Evolutionary conservation across 1,284 basidiomycete species (phyloP), one percentile per base, ranked within the genome.

Genomic region (Papiliotrema flavescens): DNA sequence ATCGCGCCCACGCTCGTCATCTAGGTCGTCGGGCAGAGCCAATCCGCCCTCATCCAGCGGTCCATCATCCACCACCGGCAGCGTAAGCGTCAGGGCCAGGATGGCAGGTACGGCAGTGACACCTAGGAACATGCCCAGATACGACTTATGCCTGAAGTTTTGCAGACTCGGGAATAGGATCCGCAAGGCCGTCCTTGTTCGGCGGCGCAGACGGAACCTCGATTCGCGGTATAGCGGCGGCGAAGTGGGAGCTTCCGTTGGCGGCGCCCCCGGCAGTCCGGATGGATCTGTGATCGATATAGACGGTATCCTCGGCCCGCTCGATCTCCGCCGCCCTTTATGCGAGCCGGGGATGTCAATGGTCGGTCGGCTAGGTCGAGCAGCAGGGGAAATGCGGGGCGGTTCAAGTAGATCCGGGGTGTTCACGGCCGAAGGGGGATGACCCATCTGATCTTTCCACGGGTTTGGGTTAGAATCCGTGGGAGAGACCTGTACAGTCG

Each of bases 81-180:
- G 79, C 0, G 95, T 98, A 17, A 97, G 66, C 0, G 93, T 97
- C 49, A 98, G 79, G 13, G 82, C 79, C 70, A 96, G 78, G 6
- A 98, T 85, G 0, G 93, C 90, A 0, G 95, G 95, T 0, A 86
- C 85, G 7, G 91, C 91, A 53, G 94, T 82, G 15, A 96, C 64
- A 0, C 87, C 85, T 0, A 89, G 86, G 19, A 89, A 76, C 73
- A 85, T 85, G 3, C 88, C 88, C 7, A 88, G 62, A 51, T 85
- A 65, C 11, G 86, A 85, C 73, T 95, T 94, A 45, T 81, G 79
- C 26, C 78, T 65, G 72, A 96, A 88, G 54, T 84, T 80, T 57
- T 88, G 85, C 5, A 98, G 76, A 0, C 93, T 90, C 0, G 95
- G 94, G 76, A 96, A 96, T 14, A 98, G 79, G 1, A 64, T 55